Percentiles rank a stretch among this genome's conserved stretches.
These are phyloP conservation scores for Leucaena leucocephala DNA, from an alignment of 306 rosid genomes.

Conservation along the genomic window DNA sequence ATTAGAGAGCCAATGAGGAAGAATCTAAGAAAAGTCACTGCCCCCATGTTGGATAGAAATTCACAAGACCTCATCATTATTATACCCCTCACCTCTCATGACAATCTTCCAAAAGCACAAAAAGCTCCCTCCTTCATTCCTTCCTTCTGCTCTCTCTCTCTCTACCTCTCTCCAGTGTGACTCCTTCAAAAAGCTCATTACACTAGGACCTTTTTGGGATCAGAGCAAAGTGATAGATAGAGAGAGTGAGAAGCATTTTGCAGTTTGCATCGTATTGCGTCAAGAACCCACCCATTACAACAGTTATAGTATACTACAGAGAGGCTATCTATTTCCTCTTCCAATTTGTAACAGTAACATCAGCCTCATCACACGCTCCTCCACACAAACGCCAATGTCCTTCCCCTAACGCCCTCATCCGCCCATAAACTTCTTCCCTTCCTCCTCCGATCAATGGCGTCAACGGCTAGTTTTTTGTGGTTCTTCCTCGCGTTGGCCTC, in stretches of 20 bases:
- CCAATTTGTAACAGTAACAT: neutral
- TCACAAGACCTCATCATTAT: constrained; percentile 21
- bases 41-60: neutral
- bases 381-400: constrained; percentile 43
- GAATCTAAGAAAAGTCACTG: neutral
- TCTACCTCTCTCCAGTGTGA: neutral
- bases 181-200: neutral
- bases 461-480: constrained; percentile 58
- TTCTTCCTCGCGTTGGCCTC: constrained; percentile 20
- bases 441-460: constrained; percentile 36
- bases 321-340: neutral
- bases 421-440: neutral
- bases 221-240: constrained; percentile 18
- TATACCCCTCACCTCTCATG: neutral
- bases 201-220: constrained; percentile 38
- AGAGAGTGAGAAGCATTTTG: neutral
- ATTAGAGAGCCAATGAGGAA: neutral
- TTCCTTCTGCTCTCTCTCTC: neutral
- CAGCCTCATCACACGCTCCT: constrained; percentile 47
- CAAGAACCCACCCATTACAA: neutral
- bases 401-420: neutral
- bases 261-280: neutral
- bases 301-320: too few relatives aligned
- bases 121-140: neutral
- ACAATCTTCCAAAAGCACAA: constrained; percentile 28